These are phyloP conservation scores for Athelia psychrophila DNA, from an alignment of 1,284 basidiomycete species.

Conservation along the genomic window DNA sequence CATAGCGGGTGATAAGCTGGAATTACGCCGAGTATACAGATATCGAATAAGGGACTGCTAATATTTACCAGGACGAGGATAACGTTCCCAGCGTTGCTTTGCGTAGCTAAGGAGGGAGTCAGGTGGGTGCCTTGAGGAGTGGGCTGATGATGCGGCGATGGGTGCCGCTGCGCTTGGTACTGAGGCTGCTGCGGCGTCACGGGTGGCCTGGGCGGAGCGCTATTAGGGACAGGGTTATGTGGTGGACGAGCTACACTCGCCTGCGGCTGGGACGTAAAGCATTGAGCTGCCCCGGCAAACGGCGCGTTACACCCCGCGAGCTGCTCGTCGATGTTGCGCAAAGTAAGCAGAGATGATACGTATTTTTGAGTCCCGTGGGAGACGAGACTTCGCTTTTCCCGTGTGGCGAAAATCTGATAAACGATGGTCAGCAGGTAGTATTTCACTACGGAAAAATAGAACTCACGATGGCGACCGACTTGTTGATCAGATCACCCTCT, in stretches of 20 bases:
- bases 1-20: too few relatives aligned
- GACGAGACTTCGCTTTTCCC: conserved; percentile 48
- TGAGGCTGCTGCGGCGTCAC: conserved; percentile 12
- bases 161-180: conserved; percentile 6
- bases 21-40: too few relatives aligned
- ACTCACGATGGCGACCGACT: conserved; percentile 52
- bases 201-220: conserved; percentile 7
- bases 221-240: conserved; percentile 9
- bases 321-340: conserved; percentile 48
- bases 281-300: conserved; percentile 27
- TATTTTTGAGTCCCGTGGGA: conserved; percentile 45
- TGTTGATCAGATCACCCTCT: conserved; percentile 43
- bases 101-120: background rate
- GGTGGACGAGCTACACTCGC: conserved; percentile 9
- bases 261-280: conserved; percentile 6
- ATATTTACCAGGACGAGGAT: too few relatives aligned
- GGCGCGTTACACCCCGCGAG: conserved; percentile 37
- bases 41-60: too few relatives aligned
- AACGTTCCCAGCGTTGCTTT: conserved; percentile 10
- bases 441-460: conserved; percentile 1
- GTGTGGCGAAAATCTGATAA: conserved; percentile 46
- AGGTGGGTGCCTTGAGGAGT: conserved; percentile 7
- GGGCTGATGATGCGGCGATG: conserved; percentile 8
- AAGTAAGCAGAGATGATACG: conserved; percentile 39
- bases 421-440: conserved; percentile 6